Conservation (phyloP, 768 basidiomycete genomes). For the Amanita rubescens region DNA sequence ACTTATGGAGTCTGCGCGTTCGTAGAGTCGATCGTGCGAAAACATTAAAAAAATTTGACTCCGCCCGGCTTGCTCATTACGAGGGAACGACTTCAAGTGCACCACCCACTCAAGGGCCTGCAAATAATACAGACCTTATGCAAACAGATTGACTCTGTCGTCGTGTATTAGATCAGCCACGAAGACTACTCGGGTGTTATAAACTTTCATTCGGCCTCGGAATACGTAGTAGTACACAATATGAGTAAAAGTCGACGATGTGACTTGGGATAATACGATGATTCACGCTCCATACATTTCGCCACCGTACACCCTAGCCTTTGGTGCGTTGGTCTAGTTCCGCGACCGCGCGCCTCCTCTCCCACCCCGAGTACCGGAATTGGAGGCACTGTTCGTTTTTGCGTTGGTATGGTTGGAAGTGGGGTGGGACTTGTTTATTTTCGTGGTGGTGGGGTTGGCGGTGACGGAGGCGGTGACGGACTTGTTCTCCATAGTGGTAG, state of each 20-base stretch:
- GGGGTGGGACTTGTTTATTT: not conserved
- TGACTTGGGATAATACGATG: not conserved
- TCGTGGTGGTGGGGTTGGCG: not conserved
- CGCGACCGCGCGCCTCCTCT: not conserved
- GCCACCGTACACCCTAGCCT: not conserved
- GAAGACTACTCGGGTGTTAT: too few relatives aligned
- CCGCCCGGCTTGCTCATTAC: too few relatives aligned
- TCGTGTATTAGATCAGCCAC: too few relatives aligned
- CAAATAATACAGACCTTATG: too few relatives aligned
- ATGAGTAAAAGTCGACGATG: not conserved
- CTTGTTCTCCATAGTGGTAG: not conserved
- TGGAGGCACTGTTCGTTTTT: not conserved
- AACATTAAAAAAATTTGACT: too few relatives aligned
- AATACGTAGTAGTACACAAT: not conserved
- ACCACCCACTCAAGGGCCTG: too few relatives aligned
- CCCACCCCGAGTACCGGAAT: not conserved
- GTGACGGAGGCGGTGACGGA: not conserved
- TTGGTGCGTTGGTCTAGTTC: not conserved
- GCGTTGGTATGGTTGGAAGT: not conserved
- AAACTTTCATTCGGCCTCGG: too few relatives aligned
- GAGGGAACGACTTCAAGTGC: too few relatives aligned
- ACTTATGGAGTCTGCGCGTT: too few relatives aligned
- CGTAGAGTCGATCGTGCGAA: too few relatives aligned
- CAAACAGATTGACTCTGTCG: too few relatives aligned
- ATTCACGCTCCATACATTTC: not conserved